Conservation (phyloP, 495 filamentous ascomycete genomes). For the Talaromyces trachyspermus region DNA sequence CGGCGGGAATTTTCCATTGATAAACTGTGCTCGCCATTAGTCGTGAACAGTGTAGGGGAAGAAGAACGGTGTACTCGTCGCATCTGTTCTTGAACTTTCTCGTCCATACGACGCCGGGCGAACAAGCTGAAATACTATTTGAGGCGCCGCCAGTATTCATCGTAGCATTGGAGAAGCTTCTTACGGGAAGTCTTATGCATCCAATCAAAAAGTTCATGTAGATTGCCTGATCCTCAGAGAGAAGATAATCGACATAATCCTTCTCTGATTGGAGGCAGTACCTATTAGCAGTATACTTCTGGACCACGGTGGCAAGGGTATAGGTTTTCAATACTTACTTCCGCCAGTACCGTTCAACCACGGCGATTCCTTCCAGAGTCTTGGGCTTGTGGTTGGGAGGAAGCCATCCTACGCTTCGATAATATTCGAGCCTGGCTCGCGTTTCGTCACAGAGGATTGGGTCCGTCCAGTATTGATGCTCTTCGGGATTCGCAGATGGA, state of each 20-base stretch:
- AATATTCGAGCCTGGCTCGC: constrained; percentile 23
- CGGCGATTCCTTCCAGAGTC: constrained; percentile 1
- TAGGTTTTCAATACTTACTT: constrained; percentile 13
- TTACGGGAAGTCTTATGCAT: constrained; percentile 20
- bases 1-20: constrained; percentile 11
- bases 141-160: constrained; percentile 24
- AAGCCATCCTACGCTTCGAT: constrained; percentile 11
- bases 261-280: constrained; percentile 22
- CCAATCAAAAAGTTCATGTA: constrained; percentile 23
- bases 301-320: not conserved
- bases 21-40: constrained; percentile 16
- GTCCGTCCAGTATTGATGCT: constrained; percentile 25
- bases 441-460: constrained; percentile 26
- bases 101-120: constrained; percentile 12
- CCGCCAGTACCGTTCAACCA: constrained; percentile 15
- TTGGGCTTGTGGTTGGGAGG: constrained; percentile 7
- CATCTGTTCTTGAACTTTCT: constrained; percentile 18
- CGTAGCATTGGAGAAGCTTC: constrained; percentile 21
- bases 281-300: constrained; percentile 12
- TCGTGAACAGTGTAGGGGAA: not conserved
- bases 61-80: constrained; percentile 12
- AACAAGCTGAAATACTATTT: constrained; percentile 23
- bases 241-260: constrained; percentile 1
- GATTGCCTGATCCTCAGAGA: constrained; percentile 5
- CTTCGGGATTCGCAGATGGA: constrained; percentile 14